phyloP scores from a whole-genome alignment of 108 stramenopile species.

The Schizochytrium sp. region DNA sequence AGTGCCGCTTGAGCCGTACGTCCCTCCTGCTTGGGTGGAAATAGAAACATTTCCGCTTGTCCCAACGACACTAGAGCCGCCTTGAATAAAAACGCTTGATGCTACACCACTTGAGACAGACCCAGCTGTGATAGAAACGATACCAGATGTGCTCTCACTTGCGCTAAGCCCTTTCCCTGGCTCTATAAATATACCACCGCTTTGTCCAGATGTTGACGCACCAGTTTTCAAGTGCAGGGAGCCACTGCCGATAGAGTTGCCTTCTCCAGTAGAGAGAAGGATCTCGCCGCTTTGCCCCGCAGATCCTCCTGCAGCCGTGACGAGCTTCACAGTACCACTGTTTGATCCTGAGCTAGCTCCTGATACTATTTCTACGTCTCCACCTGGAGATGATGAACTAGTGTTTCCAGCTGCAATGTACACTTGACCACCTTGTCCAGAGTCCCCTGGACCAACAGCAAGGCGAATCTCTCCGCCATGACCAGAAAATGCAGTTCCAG shows the following conservation, averaged over 20 bases:
- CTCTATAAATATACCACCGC: neutral
- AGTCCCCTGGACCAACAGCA: conserved; percentile 65
- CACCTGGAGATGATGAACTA: neutral
- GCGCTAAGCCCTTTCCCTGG: neutral
- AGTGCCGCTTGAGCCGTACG: too few relatives aligned
- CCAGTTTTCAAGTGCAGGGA: neutral
- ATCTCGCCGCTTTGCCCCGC: neutral
- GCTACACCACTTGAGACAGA: neutral
- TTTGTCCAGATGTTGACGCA: neutral
- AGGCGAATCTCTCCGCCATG: conserved; percentile 67
- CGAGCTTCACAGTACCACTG: neutral
- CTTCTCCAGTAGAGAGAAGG: neutral
- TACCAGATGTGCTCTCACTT: neutral
- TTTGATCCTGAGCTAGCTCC: neutral
- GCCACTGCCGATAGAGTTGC: neutral
- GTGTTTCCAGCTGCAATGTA: neutral
- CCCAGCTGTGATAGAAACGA: neutral
- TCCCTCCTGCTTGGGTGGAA: too few relatives aligned
- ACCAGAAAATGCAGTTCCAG: conserved; percentile 64
- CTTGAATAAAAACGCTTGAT: neutral
- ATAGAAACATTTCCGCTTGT: neutral
- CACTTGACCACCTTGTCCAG: conserved; percentile 38
- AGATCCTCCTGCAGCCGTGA: neutral
- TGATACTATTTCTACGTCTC: neutral
- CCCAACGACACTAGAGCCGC: neutral